phyloP scores from a whole-genome alignment of 352 stramenopile species.

The Plasmopara muralis region DNA sequence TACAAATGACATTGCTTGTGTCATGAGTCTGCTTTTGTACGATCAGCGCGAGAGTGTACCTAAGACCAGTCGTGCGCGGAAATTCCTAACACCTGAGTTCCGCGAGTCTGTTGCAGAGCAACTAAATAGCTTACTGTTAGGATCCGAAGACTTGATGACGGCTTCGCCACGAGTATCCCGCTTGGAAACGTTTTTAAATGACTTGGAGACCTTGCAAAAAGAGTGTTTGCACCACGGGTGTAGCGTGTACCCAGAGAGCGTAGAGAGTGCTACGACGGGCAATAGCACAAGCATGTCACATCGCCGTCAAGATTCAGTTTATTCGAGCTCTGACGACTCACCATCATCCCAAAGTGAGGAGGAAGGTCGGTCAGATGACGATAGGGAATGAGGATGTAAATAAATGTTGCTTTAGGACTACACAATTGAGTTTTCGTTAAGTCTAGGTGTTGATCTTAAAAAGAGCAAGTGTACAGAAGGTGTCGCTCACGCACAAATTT shows the following conservation, averaged over 20 bases:
- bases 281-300: slow-evolving; percentile 12
- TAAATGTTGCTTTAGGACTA: no score
- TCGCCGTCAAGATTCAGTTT: slow-evolving; percentile 17
- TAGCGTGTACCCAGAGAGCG: slow-evolving; percentile 30
- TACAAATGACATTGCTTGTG: slow-evolving; percentile 13
- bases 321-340: slow-evolving; percentile 31
- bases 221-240: slow-evolving; percentile 33
- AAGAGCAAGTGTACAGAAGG: no score
- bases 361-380: no score
- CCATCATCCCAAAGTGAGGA: slow-evolving; percentile 29
- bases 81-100: slow-evolving; percentile 32
- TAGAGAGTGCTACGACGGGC: slow-evolving; percentile 11
- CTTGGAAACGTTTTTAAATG: slow-evolving; percentile 37
- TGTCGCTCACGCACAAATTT: no score
- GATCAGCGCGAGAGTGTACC: slow-evolving; percentile 25
- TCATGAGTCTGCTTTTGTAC: slow-evolving; percentile 38
- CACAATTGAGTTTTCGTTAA: no score
- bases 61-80: slow-evolving; percentile 14
- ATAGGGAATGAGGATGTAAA: no score
- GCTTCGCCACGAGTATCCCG: slow-evolving; percentile 8
- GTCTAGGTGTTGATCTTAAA: no score
- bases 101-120: slow-evolving; percentile 39
- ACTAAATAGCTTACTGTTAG: slow-evolving; percentile 30
- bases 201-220: slow-evolving; percentile 24
- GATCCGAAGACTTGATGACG: slow-evolving; percentile 1